Evolutionary conservation across 108 stramenopile species (phyloP), one percentile per base, ranked within the genome.

Genomic region (Discostella stelligeroides): DNA sequence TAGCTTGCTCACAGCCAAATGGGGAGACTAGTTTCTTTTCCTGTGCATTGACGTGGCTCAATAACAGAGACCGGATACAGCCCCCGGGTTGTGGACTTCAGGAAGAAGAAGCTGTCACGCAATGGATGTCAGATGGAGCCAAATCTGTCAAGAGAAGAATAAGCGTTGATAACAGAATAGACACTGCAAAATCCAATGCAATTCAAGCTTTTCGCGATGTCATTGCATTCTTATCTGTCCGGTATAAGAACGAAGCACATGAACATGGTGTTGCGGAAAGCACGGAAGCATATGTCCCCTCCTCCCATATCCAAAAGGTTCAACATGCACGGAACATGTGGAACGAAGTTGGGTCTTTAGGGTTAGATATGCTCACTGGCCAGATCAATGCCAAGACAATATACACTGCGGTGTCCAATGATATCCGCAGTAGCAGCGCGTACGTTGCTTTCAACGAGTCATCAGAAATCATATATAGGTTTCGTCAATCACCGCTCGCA

Each of bases 41-140:
- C 24, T 93, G 92, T 67, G 88, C 82, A 18, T 58, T 89, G n/a
- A 80, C 80, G 58, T 93, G 88, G 89, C 76, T 93, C 3, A 53
- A 75, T 45, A 63, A 77, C n/a, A 76, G 89, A 20, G 66, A 72
- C 27, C 53, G 67, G 4, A 76, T 93, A 25, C 89, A 93, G 64
- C 88, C 92, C 4, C 38, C 57, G 47, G 88, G 85, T 0, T 91
- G 89, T 70, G 92, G 89, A n/a, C 67, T 58, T 14, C 17, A 58
- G 8, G 77, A 73, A 21, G 59, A 67, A 29, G 47, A 67, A 20
- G 25, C 56, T 21, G 39, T 20, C 60, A 42, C 17, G 21, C 50
- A 23, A 62, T 58, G 56, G 43, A 75, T 58, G 45, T 27, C 55
- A 17, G 0, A 28, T 14, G 27, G 25, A 3, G 25, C 53, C 25